These are phyloP conservation scores for Gremmenia infestans DNA, from an alignment of 2,329 filamentous ascomycete species.

Conservation along the genomic window DNA sequence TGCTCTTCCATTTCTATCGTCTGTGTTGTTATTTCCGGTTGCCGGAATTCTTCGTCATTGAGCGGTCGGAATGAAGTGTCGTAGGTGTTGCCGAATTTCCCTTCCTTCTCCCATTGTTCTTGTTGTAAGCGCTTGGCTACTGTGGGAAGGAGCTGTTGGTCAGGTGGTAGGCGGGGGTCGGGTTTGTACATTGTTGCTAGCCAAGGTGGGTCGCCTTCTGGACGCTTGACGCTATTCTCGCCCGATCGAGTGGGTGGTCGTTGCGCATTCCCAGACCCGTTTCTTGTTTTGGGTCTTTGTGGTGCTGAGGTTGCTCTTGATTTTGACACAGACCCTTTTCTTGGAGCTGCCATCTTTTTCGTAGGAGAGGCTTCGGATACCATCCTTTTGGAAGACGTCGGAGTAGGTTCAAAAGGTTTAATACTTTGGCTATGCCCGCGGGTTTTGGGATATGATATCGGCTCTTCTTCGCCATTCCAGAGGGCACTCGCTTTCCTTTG, in stretches of 20 bases:
- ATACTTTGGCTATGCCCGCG: constrained; percentile 68
- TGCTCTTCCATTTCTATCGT: constrained; percentile 26
- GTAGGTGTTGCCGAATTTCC: constrained; percentile 78
- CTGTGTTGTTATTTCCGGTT: constrained; percentile 16
- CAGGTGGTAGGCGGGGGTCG: constrained; percentile 86
- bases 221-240: constrained; percentile 51
- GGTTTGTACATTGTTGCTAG: constrained; percentile 92
- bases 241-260: constrained; percentile 61
- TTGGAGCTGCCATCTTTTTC: constrained; percentile 36
- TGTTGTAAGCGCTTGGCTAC: constrained; percentile 88
- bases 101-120: constrained; percentile 92
- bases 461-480: constrained; percentile 49
- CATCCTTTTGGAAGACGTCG: constrained; percentile 30
- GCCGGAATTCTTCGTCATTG: constrained; percentile 55
- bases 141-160: constrained; percentile 92
- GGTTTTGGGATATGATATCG: constrained; percentile 54
- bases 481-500: constrained; percentile 56
- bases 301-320: constrained; percentile 32
- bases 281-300: constrained; percentile 54
- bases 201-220: constrained; percentile 95
- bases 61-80: constrained; percentile 84
- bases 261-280: constrained; percentile 48
- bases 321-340: constrained; percentile 24
- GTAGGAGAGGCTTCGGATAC: constrained; percentile 47
- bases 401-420: constrained; percentile 33